Percentiles rank a stretch among this genome's conserved stretches.
These are phyloP conservation scores for Penicillium coprophilum DNA, from an alignment of 495 filamentous ascomycete species.

Conservation along the genomic window DNA sequence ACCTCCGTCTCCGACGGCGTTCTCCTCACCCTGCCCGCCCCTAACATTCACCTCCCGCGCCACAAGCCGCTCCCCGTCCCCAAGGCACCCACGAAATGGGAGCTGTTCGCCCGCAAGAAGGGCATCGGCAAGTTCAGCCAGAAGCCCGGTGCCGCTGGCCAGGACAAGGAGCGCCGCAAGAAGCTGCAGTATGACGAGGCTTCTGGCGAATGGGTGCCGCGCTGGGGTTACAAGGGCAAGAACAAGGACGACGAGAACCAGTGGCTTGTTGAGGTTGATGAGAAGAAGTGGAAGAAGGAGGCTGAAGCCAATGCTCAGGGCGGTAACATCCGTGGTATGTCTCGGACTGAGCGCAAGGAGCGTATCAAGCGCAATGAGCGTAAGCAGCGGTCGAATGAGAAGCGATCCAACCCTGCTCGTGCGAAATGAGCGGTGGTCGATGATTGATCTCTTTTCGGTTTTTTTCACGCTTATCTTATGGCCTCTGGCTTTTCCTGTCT, in stretches of 20 bases:
- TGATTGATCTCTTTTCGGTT: slow-evolving; percentile 10
- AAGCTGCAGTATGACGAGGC: slow-evolving; percentile 83
- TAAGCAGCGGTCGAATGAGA: slow-evolving; percentile 67
- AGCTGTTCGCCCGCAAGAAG: slow-evolving; percentile 91
- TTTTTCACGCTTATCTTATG: slow-evolving; percentile 7
- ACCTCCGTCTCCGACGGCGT: slow-evolving; percentile 64
- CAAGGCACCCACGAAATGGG: slow-evolving; percentile 87
- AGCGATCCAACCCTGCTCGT: slow-evolving; percentile 38
- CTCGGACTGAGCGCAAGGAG: slow-evolving; percentile 62
- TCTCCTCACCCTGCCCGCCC: slow-evolving; percentile 68
- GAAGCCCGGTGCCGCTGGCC: slow-evolving; percentile 42
- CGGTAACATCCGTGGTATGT: slow-evolving; percentile 59
- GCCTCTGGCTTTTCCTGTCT: slow-evolving; percentile 7
- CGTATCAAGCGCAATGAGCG: slow-evolving; percentile 67
- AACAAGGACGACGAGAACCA: slow-evolving; percentile 76
- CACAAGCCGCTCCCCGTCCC: slow-evolving; percentile 83
- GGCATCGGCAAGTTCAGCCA: slow-evolving; percentile 66
- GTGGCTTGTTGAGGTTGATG: slow-evolving; percentile 89
- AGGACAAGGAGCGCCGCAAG: slow-evolving; percentile 65
- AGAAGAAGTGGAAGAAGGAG: slow-evolving; percentile 68
- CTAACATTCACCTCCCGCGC: slow-evolving; percentile 70
- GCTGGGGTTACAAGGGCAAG: slow-evolving; percentile 93
- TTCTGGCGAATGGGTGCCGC: slow-evolving; percentile 82
- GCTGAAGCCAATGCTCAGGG: slow-evolving; percentile 57
- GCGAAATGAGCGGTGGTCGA: slow-evolving; percentile 34